Base-by-base conservation (phyloP, 805 yeast genomes). In the Saccharomycopsis sp. region DNA sequence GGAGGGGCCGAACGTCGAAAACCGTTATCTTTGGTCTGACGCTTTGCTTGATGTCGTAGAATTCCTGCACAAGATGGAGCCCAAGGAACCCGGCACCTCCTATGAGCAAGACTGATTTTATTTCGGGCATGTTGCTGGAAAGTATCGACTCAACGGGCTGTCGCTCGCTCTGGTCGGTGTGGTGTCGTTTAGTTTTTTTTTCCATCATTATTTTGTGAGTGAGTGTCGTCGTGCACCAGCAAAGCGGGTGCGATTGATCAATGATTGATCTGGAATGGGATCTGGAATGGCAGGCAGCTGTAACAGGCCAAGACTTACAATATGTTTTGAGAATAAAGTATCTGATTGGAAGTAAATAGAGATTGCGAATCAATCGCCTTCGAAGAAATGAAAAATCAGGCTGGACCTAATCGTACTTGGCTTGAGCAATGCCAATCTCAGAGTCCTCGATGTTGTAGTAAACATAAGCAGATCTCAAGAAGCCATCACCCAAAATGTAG, bases 1-100 rank as follows among this genome's bases (percentile, higher is more conserved):
- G 96, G 33, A 86, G 61, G 20, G 92, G 94, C 52, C 97, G 79
- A 33, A 92, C 77, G 60, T 92, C 98, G 56, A 92, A 84, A 13
- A 92, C 94, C 54, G 79, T 81, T 46, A 92, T 81, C 33, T 70
- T 59, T 7, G 95, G 88, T 34, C 73, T 64, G 5, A 13, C 16
- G 17, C 92, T 82, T 9, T 25, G 27, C 10, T 70, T 54, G 27
- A 70, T 62, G 34, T 69, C 68, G 63, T 74, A 73, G 60, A 88
- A 89, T 59, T 85, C 92, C 53, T 88, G 88, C 32, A 92, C 76
- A 49, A 92, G 65, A 51, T 92, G 98, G 34, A 86, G 73, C 2
- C 98, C 98, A 16, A 92, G 70, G 52, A 92, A 92, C 0, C 98
- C 98, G 4, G 96, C 66, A 7, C 98, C 98, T 37, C 98, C 98